Base-by-base conservation (phyloP, 345 rosid genomes). In the Lenwebbia sp. region DNA sequence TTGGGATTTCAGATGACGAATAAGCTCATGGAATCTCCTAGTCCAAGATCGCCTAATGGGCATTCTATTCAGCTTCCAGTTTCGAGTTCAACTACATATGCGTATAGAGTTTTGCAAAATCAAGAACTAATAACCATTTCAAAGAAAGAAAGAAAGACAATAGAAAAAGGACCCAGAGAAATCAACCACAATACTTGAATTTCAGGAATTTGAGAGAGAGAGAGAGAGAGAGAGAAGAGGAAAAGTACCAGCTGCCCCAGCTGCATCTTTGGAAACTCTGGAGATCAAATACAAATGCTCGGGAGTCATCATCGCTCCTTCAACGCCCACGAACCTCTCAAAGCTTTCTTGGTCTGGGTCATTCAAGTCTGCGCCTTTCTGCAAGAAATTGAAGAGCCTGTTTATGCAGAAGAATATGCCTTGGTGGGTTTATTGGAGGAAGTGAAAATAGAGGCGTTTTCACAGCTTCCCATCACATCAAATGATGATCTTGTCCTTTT, bases 171-270 rank as follows among this genome's bases (percentile, higher is more conserved):
- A 47, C 58, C 44, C n/a, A 62, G 81, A 37, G 21, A 54, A 49
- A 88, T 53, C 56, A 83, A 53, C 50, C 26, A 70, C 54, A 28
- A 7, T 13, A 54, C 50, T 82, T 0, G 40, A 44, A 49, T 41
- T 83, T 54, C 57, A 53, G 55, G 84, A 83, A 65, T 37, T 30
- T 33, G 41, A 65, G 23, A 65, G 1, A 33, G 26, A 41, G 11
- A 41, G 10, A 84, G 41, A 54, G 23, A 21, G 51, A 30, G 33
- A 50, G 3, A 49, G 54, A 85, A 62, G 85, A 40, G 41, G 40
- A 57, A 47, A 58, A n/a, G 41, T 85, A 92, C 93, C 92, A 14
- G 93, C 96, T 83, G 94, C 88, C 90, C 98, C 98, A 78, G 96
- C 95, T 54, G 94, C 92, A 92, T 91, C 92, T 86, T 90, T 94